Conservation (phyloP, 2,329 filamentous ascomycete species). For the Aspergillus novoparasiticus region DNA sequence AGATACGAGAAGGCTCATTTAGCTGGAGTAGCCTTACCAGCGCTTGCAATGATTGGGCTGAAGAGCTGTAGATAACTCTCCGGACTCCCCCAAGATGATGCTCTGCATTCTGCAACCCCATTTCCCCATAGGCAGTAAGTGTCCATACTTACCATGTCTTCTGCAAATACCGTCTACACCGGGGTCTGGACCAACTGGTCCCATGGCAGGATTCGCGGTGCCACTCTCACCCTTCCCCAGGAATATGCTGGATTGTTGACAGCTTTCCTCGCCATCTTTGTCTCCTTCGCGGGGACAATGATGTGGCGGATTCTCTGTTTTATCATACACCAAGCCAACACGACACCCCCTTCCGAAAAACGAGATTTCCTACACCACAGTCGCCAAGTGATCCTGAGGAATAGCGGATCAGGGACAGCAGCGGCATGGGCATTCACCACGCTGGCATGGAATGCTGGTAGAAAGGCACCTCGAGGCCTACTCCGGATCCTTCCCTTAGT, state of each 20-base stretch:
- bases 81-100: not conserved
- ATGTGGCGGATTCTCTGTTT: conserved; percentile 36
- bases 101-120: not conserved
- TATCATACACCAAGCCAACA: conserved; percentile 26
- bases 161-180: conserved; percentile 13
- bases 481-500: conserved; percentile 20
- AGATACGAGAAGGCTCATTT: not conserved
- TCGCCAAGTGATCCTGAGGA: conserved; percentile 37
- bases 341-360: conserved; percentile 9
- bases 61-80: not conserved
- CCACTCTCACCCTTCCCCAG: conserved; percentile 28
- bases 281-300: conserved; percentile 24
- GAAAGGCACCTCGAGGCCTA: not conserved
- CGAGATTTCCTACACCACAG: conserved; percentile 37
- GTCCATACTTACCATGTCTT: not conserved
- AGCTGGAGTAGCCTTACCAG: not conserved
- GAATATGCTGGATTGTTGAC: conserved; percentile 25
- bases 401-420: conserved; percentile 10
- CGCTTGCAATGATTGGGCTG: not conserved
- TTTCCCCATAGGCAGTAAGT: not conserved
- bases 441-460: not conserved
- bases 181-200: conserved; percentile 32
- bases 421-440: conserved; percentile 7
- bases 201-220: conserved; percentile 22
- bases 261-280: conserved; percentile 31